Base-by-base conservation (phyloP, 805 yeast genomes). In the Wickerhamomyces bisporus region DNA sequence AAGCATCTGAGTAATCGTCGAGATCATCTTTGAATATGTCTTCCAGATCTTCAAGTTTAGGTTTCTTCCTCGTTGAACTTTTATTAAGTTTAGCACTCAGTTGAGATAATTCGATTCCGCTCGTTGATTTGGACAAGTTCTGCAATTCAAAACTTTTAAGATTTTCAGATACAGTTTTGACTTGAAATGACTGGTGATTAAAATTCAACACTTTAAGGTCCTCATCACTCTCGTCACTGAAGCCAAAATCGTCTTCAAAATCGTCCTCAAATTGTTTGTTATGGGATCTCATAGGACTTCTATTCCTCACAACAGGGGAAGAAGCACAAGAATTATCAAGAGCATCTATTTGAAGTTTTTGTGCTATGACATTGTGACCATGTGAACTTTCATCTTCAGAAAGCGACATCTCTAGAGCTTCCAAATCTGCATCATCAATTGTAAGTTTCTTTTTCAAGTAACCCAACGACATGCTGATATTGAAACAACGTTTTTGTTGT, bases 351-450 rank as follows among this genome's bases (percentile, higher is more conserved):
- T n/a, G n/a, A n/a, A n/a, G n/a, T n/a, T n/a, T n/a, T n/a, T n/a
- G n/a, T n/a, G n/a, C n/a, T n/a, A n/a, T n/a, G n/a, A n/a, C n/a
- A n/a, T n/a, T n/a, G n/a, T n/a, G n/a, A n/a, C n/a, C n/a, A n/a
- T n/a, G n/a, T n/a, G n/a, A n/a, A n/a, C n/a, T n/a, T n/a, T 36
- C 39, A 30, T 24, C 27, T 15, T 39, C 42, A 29, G 37, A 32
- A 23, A 46, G 47, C 2, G 53, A 43, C n/a, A 30, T 42, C 11
- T 49, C 54, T 9, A 52, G 36, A n/a, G 49, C 56, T 25, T 36
- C 29, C 16, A 50, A 28, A 23, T 53, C 57, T 4, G 38, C 49
- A 17, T 32, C 28, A 33, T 52, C 55, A 5, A 43, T 15, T 14
- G 17, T 18, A 30, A 9, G 15, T 6, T 7, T 30, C 32, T 30